Conservation (phyloP, 1,284 basidiomycete species). For the Fomitopsis pinicola region DNA sequence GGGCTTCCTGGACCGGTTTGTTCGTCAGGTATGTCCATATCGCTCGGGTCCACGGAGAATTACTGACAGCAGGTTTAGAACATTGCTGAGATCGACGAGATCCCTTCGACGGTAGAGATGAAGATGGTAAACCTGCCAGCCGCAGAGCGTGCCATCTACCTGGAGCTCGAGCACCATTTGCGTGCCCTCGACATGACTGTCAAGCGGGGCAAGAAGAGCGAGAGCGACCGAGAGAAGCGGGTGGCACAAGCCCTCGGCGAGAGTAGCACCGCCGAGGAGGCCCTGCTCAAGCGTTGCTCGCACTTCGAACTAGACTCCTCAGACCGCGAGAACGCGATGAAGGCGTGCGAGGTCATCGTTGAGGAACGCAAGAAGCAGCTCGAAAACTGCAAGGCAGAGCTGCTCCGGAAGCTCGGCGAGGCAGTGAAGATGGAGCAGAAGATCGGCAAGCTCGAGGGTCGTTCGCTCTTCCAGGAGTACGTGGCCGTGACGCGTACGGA, state of each 20-base stretch:
- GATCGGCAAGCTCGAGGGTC: constrained; percentile 58
- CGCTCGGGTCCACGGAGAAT: background rate
- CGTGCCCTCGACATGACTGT: constrained; percentile 87
- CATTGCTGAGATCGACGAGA: constrained; percentile 95
- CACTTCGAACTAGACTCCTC: constrained; percentile 87
- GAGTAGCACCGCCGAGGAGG: constrained; percentile 88
- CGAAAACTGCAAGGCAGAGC: constrained; percentile 73
- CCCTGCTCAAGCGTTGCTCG: constrained; percentile 88
- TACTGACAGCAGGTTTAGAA: constrained; percentile 48
- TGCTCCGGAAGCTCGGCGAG: constrained; percentile 61
- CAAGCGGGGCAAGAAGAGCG: constrained; percentile 80
- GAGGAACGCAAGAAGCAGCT: constrained; percentile 77
- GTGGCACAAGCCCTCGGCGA: constrained; percentile 85
- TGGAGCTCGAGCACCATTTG: constrained; percentile 94
- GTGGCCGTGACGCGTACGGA: constrained; percentile 62
- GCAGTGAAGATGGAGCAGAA: constrained; percentile 66
- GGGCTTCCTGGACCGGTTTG: constrained; percentile 77
- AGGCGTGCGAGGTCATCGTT: constrained; percentile 90
- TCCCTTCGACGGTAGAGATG: constrained; percentile 72
- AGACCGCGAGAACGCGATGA: constrained; percentile 73
- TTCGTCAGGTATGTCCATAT: constrained; percentile 60
- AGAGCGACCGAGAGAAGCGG: constrained; percentile 88
- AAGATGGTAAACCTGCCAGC: constrained; percentile 78
- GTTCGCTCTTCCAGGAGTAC: constrained; percentile 77
- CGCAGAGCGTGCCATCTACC: constrained; percentile 91